These are phyloP conservation scores for Capsicum baccatum DNA, from an alignment of 257 asterid species.

Conservation along the genomic window DNA sequence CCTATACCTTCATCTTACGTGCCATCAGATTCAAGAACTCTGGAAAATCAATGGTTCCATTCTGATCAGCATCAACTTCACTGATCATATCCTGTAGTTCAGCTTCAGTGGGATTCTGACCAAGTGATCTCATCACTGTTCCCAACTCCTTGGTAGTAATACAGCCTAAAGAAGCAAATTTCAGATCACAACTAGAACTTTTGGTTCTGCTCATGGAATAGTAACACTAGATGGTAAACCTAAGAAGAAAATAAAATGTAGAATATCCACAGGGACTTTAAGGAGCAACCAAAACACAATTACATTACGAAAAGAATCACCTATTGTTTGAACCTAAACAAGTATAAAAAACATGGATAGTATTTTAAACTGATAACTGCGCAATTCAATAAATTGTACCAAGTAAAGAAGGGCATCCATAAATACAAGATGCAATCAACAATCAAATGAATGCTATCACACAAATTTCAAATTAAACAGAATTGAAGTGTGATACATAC, in stretches of 20 bases:
- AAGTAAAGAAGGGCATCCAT: not conserved
- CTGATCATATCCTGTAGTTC: conserved; percentile 66
- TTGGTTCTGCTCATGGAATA: not conserved
- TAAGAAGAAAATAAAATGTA: not conserved
- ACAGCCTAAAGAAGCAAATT: conserved; percentile 48
- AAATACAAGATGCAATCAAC: not conserved
- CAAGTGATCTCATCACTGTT: conserved; percentile 74
- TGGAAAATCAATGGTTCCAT: conserved; percentile 68
- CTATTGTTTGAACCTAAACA: no score
- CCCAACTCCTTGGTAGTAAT: conserved; percentile 75
- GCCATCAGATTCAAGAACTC: conserved; percentile 78
- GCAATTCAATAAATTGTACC: not conserved
- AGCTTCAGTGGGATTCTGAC: conserved; percentile 75
- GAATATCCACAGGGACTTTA: not conserved
- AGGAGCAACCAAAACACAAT: not conserved
- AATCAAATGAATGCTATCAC: not conserved
- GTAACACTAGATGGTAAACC: not conserved
- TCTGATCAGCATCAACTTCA: conserved; percentile 73
- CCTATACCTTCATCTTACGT: conserved; percentile 59
- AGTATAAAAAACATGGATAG: not conserved
- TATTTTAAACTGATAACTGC: not conserved
- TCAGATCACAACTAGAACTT: not conserved
- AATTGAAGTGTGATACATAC: not conserved
- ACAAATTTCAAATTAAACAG: not conserved
- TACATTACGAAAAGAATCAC: not conserved